phyloP scores from a whole-genome alignment of 495 filamentous ascomycete genomes.

The Xylaria sp. region DNA sequence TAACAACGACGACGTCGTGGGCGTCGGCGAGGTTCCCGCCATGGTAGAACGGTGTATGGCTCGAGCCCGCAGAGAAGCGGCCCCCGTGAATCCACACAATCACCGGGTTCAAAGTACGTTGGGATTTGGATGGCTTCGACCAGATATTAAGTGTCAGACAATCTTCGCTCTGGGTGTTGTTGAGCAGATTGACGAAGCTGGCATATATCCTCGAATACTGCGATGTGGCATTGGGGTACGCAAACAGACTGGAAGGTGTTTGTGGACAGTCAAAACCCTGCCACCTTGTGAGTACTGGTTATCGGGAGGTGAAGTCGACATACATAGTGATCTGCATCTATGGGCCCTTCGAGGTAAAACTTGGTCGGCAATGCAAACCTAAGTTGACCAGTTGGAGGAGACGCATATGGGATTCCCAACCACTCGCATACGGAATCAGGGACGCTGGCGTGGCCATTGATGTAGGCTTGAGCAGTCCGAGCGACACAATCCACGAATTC shows the following conservation, averaged over 20 bases:
- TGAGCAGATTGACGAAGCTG: conserved; percentile 12
- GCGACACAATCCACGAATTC: background rate
- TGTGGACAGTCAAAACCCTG: conserved; percentile 19
- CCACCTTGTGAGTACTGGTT: background rate
- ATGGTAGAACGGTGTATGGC: conserved; percentile 16
- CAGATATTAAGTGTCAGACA: conserved; percentile 63
- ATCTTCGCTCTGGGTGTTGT: conserved; percentile 52
- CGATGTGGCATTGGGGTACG: conserved; percentile 9
- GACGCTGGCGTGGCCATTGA: conserved; percentile 7
- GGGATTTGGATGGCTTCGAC: conserved; percentile 28
- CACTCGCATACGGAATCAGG: conserved; percentile 41
- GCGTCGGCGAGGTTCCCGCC: conserved; percentile 13
- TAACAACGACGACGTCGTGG: conserved; percentile 10
- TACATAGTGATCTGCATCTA: conserved; percentile 13
- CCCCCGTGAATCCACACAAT: conserved; percentile 45
- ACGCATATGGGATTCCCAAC: conserved; percentile 63
- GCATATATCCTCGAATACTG: conserved; percentile 6
- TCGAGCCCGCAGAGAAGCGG: conserved; percentile 12
- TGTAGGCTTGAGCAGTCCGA: background rate
- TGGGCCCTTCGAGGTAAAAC: background rate
- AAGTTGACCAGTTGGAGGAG: conserved; percentile 56
- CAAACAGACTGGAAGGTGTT: background rate
- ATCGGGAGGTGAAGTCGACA: background rate
- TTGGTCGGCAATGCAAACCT: conserved; percentile 45
- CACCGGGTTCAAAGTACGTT: conserved; percentile 36